Evolutionary conservation across 805 yeast species (phyloP).

Genomic region (Blastobotrys terrestris): DNA sequence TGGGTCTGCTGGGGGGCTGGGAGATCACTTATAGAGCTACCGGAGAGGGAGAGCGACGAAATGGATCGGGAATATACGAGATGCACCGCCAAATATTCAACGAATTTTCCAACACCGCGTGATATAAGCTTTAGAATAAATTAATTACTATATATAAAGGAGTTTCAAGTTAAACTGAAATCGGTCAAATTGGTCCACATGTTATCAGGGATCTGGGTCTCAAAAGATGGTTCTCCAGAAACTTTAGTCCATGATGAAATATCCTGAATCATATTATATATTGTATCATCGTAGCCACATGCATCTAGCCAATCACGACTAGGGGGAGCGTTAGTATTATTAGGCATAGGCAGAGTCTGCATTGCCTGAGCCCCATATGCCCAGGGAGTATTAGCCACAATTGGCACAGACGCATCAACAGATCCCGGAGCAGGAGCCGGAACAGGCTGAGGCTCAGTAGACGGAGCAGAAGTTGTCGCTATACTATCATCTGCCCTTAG

Average conservation of each 20-base stretch:
- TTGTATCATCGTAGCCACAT: constrained; percentile 23
- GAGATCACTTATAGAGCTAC: too few species aligned
- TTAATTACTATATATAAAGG: too few species aligned
- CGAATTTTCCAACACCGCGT: not conserved
- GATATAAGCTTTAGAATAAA: too few species aligned
- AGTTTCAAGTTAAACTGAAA: too few species aligned
- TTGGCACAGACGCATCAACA: too few species aligned
- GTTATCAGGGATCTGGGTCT: constrained; percentile 11
- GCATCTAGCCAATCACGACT: constrained; percentile 10
- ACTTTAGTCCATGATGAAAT: constrained; percentile 24
- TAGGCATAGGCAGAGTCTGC: not conserved
- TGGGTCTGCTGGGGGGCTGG: too few species aligned
- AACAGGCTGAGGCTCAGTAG: not conserved
- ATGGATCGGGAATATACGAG: too few species aligned
- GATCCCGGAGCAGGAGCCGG: too few species aligned
- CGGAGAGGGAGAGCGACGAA: too few species aligned
- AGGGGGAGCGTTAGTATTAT: too few species aligned
- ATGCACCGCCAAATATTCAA: too few species aligned
- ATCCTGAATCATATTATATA: constrained; percentile 26
- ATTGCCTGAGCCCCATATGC: not conserved
- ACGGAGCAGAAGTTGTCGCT: not conserved
- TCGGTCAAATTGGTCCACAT: constrained; percentile 18
- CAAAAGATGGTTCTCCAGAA: constrained; percentile 8
- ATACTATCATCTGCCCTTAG: not conserved
- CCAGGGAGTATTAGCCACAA: too few species aligned